Base-by-base conservation (phyloP, 257 asterid species). In the Penstemon eatonii region DNA sequence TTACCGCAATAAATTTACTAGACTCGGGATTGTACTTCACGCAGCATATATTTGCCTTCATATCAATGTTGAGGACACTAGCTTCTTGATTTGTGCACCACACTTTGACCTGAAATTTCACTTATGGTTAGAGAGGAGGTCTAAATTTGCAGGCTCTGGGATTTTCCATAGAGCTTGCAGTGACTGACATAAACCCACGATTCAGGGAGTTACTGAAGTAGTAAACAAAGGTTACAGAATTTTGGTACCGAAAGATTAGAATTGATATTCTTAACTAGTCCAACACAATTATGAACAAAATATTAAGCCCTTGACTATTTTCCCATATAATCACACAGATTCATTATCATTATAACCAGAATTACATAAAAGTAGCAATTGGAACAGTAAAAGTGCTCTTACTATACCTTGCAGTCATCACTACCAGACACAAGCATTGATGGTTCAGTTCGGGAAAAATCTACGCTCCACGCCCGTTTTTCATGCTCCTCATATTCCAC, bases 401-500 rank as follows among this genome's bases (percentile, higher is more conserved):
- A 40, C 52, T 56, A 69, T 79, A 91, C 98, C 98, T 87, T 89
- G 90, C 95, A 89, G 76, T 91, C 97, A 65, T 89, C 96, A 73
- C 97, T 87, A 33, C 97, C 97, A 9, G 96, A 89, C 9, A 89
- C 92, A 71, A 91, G 95, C 97, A 91, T 85, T 53, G 91, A 81
- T 70, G 96, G 97, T 65, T 87, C 96, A 5, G 91, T 82, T 44
- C 79, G 72, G 18, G 95, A 89, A 78, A 91, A 91, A 79, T 91
- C 97, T 50, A 91, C 93, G 81, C 97, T 86, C 96, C 96, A 91
- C 25, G 97, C 97, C 53, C 95, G 91, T 67, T 91, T 91, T 73
- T 91, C 97, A 77, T 91, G 96, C 84, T 91, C 97, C 77, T 88
- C 97, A 8, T 89, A 91, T 79, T 91, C 97, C 93, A 85, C 89